Percentiles rank a stretch among this genome's conserved stretches.
Evolutionary conservation across 1,139 yeast species (phyloP).

Genomic region (Kodamaea anthophila): DNA sequence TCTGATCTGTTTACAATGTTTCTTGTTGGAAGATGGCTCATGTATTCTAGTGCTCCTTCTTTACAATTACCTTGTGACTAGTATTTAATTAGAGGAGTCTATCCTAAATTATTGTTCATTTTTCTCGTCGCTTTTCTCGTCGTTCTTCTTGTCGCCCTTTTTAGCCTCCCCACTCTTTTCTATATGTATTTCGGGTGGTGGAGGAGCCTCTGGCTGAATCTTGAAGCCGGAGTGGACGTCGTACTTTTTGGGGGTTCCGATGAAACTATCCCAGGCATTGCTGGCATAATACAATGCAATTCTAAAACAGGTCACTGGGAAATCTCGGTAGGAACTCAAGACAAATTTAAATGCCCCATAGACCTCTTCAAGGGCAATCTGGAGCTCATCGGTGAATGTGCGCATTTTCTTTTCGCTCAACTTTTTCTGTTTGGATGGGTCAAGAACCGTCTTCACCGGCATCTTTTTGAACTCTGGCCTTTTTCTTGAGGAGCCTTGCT

Average conservation of each 20-base stretch:
- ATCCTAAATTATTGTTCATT: too few relatives aligned
- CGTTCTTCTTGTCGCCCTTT: too few relatives aligned
- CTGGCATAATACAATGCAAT: constrained; percentile 40
- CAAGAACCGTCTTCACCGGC: constrained; percentile 7
- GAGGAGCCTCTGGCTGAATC: constrained; percentile 2
- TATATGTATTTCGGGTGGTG: background rate
- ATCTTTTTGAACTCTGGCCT: constrained; percentile 7
- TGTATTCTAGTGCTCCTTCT: too few relatives aligned
- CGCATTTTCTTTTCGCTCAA: constrained; percentile 8
- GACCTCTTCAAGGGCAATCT: constrained; percentile 51
- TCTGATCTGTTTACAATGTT: too few relatives aligned
- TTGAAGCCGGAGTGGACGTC: constrained; percentile 10
- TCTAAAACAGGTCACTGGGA: constrained; percentile 61
- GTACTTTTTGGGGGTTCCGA: constrained; percentile 43
- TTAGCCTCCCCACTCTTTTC: too few relatives aligned
- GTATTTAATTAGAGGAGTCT: too few relatives aligned
- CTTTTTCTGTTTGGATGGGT: constrained; percentile 12
- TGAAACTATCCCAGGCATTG: constrained; percentile 66
- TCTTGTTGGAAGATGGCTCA: too few relatives aligned
- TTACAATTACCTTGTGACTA: too few relatives aligned
- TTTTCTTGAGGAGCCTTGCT: background rate
- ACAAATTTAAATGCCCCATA: constrained; percentile 64
- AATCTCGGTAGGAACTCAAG: constrained; percentile 55
- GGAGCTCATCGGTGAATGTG: constrained; percentile 38
- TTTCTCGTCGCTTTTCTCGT: background rate